These are phyloP conservation scores for Malus fusca DNA, from an alignment of 306 rosid genomes.

Conservation along the genomic window DNA sequence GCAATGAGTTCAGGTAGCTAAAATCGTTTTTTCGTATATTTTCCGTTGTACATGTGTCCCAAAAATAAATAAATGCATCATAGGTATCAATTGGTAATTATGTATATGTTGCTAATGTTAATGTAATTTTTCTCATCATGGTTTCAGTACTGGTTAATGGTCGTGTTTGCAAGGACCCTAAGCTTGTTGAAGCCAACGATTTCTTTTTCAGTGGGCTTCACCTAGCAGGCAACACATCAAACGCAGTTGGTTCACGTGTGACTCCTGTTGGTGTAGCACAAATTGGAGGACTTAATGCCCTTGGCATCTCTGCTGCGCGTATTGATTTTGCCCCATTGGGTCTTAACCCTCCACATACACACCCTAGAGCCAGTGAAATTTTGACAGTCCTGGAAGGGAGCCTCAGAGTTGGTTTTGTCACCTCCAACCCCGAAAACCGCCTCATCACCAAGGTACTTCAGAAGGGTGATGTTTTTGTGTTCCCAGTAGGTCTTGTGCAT, in stretches of 20 bases:
- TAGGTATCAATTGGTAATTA: not conserved
- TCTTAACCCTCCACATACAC: slow-evolving; percentile 28
- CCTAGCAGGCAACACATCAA: slow-evolving; percentile 19
- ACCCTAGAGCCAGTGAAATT: slow-evolving; percentile 32
- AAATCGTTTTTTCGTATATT: not conserved
- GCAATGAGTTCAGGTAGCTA: slow-evolving; percentile 2
- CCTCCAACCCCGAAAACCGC: slow-evolving; percentile 26
- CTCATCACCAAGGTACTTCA: slow-evolving; percentile 16
- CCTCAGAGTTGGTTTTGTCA: slow-evolving; percentile 31
- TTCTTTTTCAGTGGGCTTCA: slow-evolving; percentile 32
- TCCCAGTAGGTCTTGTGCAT: slow-evolving; percentile 30
- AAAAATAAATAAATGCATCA: not conserved
- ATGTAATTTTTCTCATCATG: not conserved
- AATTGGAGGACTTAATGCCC: slow-evolving; percentile 30
- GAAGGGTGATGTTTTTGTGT: slow-evolving; percentile 33
- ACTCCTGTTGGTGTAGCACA: slow-evolving; percentile 6
- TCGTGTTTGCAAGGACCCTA: slow-evolving; percentile 33
- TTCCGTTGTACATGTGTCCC: not conserved
- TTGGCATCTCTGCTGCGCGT: slow-evolving; percentile 28
- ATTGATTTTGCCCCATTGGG: slow-evolving; percentile 28
- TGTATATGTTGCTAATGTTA: not conserved
- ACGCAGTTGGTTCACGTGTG: slow-evolving; percentile 30
- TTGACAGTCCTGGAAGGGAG: slow-evolving; percentile 27
- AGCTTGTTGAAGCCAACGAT: slow-evolving; percentile 20
- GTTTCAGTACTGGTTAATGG: slow-evolving; percentile 18